Conservation (phyloP, 2,329 filamentous ascomycete species). For the Exophiala xenobiotica region DNA sequence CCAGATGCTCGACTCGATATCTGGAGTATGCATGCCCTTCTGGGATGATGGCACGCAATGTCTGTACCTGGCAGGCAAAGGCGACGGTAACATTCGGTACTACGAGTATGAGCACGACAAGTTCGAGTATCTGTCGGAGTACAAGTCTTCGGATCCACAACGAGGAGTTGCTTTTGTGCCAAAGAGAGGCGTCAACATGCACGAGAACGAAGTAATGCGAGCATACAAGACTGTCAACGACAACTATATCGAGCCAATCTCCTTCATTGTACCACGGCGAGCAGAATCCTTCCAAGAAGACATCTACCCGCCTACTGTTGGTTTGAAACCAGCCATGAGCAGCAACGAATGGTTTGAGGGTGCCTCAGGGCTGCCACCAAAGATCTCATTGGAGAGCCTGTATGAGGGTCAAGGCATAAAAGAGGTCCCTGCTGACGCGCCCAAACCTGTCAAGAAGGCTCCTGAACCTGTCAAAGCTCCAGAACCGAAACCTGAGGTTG, state of each 20-base stretch:
- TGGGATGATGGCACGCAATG: constrained; percentile 98
- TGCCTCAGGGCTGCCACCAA: constrained; percentile 79
- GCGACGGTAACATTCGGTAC: constrained; percentile 98
- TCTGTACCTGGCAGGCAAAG: constrained; percentile 94
- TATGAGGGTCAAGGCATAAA: constrained; percentile 81
- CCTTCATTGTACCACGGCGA: constrained; percentile 91
- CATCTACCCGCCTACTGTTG: constrained; percentile 85
- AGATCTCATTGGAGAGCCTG: constrained; percentile 89
- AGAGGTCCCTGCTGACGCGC: constrained; percentile 67
- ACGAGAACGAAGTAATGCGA: constrained; percentile 94
- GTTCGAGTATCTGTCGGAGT: constrained; percentile 94
- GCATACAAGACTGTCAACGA: constrained; percentile 98
- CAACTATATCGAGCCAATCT: constrained; percentile 89
- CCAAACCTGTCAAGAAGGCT: constrained; percentile 43
- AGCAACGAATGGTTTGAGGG: constrained; percentile 82
- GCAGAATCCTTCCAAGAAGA: constrained; percentile 96
- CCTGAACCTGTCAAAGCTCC: constrained; percentile 48
- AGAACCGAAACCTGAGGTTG: constrained; percentile 49
- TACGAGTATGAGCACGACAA: constrained; percentile 99
- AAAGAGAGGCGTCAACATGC: constrained; percentile 90
- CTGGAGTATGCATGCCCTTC: constrained; percentile 98
- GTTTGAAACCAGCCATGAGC: constrained; percentile 75
- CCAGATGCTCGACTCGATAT: constrained; percentile 87
- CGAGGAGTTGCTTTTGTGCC: constrained; percentile 92
- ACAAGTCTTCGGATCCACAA: constrained; percentile 95